phyloP scores from a whole-genome alignment of 2,329 filamentous ascomycete species.

The Colletotrichum horii region DNA sequence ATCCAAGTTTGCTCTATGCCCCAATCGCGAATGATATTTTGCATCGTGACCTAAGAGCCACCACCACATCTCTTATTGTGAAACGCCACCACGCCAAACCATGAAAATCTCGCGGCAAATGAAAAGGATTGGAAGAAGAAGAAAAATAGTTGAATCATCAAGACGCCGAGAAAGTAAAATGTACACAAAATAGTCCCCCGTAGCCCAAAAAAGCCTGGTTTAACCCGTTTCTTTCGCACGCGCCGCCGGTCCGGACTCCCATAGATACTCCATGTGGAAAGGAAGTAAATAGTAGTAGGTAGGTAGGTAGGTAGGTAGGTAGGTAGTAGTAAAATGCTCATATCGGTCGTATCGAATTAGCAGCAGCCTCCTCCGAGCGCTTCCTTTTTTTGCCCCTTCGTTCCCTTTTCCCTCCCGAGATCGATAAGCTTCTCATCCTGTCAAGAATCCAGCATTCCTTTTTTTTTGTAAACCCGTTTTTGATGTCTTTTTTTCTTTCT shows the following conservation, averaged over 20 bases:
- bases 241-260: not conserved
- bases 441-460: not conserved
- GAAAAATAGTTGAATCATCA: not conserved
- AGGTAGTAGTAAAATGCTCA: constrained; percentile 8
- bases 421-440: not conserved
- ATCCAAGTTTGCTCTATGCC: not conserved
- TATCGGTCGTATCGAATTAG: constrained; percentile 8
- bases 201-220: not conserved
- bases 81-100: not conserved
- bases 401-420: not conserved
- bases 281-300: not conserved
- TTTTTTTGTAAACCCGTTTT: not conserved
- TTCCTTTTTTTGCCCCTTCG: not conserved
- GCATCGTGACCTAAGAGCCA: not conserved
- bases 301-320: not conserved
- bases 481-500: not conserved
- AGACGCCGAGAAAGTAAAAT: not conserved
- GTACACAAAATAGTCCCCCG: not conserved
- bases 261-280: not conserved
- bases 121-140: not conserved
- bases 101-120: not conserved
- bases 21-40: not conserved
- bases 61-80: not conserved
- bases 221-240: not conserved
- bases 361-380: not conserved